Percentiles rank a stretch among this genome's conserved stretches.
Evolutionary conservation across 2,329 filamentous ascomycete species (phyloP).

Genomic region (Xylaria sp.): DNA sequence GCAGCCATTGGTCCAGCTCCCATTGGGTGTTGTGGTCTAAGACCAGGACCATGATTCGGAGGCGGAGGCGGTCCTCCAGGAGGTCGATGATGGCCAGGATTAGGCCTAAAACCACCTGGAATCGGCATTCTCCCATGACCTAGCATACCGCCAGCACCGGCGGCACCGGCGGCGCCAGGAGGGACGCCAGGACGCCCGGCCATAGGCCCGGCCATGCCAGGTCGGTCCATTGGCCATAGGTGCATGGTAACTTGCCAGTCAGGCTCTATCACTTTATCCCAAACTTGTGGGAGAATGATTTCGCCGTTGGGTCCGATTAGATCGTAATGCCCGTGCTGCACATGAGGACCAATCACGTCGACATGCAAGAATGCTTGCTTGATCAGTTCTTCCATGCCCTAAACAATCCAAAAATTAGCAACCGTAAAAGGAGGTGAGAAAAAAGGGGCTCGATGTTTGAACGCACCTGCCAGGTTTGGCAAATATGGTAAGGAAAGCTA

Average conservation of each 20-base stretch:
- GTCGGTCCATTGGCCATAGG: constrained; percentile 66
- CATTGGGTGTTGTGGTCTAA: constrained; percentile 3
- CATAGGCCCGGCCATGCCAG: constrained; percentile 31
- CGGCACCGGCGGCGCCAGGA: constrained; percentile 12
- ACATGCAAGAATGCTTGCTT: constrained; percentile 85
- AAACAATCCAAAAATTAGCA: constrained; percentile 27
- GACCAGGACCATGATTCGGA: constrained; percentile 13
- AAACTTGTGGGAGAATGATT: constrained; percentile 83
- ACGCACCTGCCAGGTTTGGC: constrained; percentile 83
- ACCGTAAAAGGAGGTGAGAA: background rate
- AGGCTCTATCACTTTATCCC: constrained; percentile 83
- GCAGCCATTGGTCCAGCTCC: constrained; percentile 7
- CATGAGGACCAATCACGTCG: constrained; percentile 78
- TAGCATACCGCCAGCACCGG: constrained; percentile 6
- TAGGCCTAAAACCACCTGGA: constrained; percentile 9
- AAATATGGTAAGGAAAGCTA: constrained; percentile 88
- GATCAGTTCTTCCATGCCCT: constrained; percentile 89
- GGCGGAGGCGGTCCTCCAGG: constrained; percentile 21
- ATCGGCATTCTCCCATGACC: constrained; percentile 19
- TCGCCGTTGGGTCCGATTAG: constrained; percentile 81
- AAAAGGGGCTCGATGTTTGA: background rate
- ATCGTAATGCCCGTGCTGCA: constrained; percentile 82
- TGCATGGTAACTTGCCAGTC: constrained; percentile 78
- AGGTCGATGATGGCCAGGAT: constrained; percentile 11
- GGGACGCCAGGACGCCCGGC: constrained; percentile 31